phyloP scores from a whole-genome alignment of 2,329 filamentous ascomycete genomes.

The Berkeleyomyces rouxiae region DNA sequence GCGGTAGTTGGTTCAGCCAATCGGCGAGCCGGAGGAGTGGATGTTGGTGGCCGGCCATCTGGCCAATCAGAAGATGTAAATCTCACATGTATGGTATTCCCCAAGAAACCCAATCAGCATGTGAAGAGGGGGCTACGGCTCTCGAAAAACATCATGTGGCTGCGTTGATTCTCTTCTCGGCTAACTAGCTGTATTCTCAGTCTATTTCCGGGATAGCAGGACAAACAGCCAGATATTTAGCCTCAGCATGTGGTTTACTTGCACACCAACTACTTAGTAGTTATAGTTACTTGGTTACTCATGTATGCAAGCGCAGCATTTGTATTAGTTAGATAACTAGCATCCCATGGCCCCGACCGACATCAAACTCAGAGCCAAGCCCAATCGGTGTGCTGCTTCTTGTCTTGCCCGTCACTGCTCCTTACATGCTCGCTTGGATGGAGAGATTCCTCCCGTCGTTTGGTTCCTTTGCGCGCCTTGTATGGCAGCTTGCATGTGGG shows the following conservation, averaged over 20 bases:
- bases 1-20: neutral
- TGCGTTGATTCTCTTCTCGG: too few relatives aligned
- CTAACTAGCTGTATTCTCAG: too few relatives aligned
- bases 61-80: neutral
- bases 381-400: neutral
- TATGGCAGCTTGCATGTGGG: neutral
- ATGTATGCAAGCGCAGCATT: too few relatives aligned
- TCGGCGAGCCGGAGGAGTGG: neutral
- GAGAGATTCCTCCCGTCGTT: neutral
- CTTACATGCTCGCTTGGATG: neutral
- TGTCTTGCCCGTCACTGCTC: neutral
- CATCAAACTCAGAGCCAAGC: neutral
- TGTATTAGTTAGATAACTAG: too few relatives aligned
- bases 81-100: neutral
- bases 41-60: neutral
- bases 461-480: neutral
- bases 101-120: too few relatives aligned
- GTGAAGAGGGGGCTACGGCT: too few relatives aligned
- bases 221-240: too few relatives aligned
- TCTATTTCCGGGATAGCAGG: too few relatives aligned
- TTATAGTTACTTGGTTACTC: too few relatives aligned
- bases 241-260: too few relatives aligned
- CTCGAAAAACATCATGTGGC: too few relatives aligned
- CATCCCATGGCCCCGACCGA: neutral
- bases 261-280: too few relatives aligned